These are phyloP conservation scores for Candida pseudoviswanathii DNA, from an alignment of 1,139 yeast genomes.

Conservation along the genomic window DNA sequence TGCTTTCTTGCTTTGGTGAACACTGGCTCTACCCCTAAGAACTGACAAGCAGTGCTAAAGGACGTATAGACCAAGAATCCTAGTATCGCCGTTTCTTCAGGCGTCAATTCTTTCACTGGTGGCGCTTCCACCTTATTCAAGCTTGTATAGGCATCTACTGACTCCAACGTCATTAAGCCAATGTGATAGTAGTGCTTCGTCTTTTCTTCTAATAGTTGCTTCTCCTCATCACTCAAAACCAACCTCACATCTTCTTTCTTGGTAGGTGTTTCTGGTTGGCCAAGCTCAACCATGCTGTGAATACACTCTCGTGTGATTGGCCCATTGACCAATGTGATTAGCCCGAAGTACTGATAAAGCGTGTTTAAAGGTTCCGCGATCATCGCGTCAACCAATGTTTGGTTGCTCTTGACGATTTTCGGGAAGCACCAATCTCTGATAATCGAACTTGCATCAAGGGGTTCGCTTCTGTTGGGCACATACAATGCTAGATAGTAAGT, in stretches of 20 bases:
- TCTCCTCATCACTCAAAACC: neutral
- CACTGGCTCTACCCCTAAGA: neutral
- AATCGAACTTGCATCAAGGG: neutral
- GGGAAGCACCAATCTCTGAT: conserved; percentile 5
- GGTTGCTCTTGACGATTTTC: neutral
- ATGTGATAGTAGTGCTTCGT: neutral
- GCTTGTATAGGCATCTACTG: neutral
- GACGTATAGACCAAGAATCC: conserved; percentile 2
- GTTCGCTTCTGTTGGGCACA: neutral
- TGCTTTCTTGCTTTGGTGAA: neutral
- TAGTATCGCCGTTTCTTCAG: neutral
- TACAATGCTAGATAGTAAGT: neutral
- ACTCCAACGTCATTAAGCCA: neutral
- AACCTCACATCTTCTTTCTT: neutral
- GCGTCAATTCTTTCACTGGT: neutral
- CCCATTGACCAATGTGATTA: conserved; percentile 8
- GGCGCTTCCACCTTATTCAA: neutral
- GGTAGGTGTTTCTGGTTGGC: neutral
- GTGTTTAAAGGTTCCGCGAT: neutral
- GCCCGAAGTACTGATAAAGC: conserved; percentile 12
- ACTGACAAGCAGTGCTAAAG: neutral
- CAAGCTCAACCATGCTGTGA: neutral
- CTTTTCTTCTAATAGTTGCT: neutral
- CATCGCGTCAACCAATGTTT: neutral
- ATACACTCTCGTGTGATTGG: conserved; percentile 7